Conservation (phyloP, 805 yeast genomes). For the Komagataella phaffii region DNA sequence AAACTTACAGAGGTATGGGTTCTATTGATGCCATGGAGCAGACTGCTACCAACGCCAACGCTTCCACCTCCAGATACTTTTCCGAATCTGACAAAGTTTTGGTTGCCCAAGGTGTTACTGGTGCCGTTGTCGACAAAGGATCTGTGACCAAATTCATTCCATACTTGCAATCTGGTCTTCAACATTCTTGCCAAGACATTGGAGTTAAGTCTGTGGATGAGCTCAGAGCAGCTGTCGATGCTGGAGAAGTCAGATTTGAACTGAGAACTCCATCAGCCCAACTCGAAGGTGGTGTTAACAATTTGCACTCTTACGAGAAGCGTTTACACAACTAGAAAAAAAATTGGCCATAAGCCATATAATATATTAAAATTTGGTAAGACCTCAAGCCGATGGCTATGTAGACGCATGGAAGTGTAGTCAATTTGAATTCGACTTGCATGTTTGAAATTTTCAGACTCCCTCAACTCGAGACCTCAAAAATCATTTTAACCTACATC, state of each 20-base stretch:
- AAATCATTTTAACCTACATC: too few species aligned
- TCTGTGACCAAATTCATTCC: slow-evolving; percentile 89
- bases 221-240: slow-evolving; percentile 49
- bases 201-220: slow-evolving; percentile 61
- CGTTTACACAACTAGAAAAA: slow-evolving; percentile 69
- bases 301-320: slow-evolving; percentile 94
- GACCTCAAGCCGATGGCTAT: background rate
- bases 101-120: slow-evolving; percentile 98
- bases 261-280: slow-evolving; percentile 98
- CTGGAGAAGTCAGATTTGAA: slow-evolving; percentile 81
- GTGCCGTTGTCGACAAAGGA: slow-evolving; percentile 94
- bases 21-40: slow-evolving; percentile 97
- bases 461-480: too few species aligned
- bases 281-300: slow-evolving; percentile 96
- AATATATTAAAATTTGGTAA: background rate
- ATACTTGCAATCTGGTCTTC: slow-evolving; percentile 87
- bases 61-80: slow-evolving; percentile 96
- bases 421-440: too few species aligned
- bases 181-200: slow-evolving; percentile 97
- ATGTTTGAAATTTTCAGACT: too few species aligned
- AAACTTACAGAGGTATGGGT: slow-evolving; percentile 99
- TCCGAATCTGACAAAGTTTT: slow-evolving; percentile 91
- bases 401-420: background rate
- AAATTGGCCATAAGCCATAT: background rate
- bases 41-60: slow-evolving; percentile 81